Conservation (phyloP, 2,329 filamentous ascomycete genomes). For the Remersonia thermophila region DNA sequence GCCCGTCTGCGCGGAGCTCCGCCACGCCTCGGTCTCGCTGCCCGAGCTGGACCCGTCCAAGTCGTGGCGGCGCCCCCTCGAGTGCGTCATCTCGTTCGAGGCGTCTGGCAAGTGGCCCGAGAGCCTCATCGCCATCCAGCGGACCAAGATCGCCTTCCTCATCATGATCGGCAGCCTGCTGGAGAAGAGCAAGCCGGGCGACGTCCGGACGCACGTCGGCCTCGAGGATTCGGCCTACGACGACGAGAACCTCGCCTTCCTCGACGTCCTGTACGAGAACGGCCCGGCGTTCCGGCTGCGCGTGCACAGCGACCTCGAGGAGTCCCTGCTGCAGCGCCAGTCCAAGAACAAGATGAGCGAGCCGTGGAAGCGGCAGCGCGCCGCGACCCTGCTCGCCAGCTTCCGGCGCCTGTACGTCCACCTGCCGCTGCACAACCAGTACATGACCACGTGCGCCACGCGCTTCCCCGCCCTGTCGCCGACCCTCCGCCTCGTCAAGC, state of each 20-base stretch:
- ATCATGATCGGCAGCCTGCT: constrained; percentile 64
- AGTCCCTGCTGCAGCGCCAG: constrained; percentile 64
- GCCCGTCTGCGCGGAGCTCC: constrained; percentile 57
- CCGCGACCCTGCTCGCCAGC: constrained; percentile 54
- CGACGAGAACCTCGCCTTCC: constrained; percentile 64
- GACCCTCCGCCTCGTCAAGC: constrained; percentile 73
- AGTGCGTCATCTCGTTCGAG: constrained; percentile 83
- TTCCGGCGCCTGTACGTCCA: constrained; percentile 63
- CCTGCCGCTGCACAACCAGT: constrained; percentile 68
- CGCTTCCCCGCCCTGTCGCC: constrained; percentile 68
- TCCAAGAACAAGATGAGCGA: constrained; percentile 61
- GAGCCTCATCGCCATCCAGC: constrained; percentile 78
- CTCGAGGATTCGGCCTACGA: constrained; percentile 62
- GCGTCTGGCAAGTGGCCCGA: constrained; percentile 90
- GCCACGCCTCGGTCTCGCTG: constrained; percentile 54
- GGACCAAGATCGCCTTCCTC: constrained; percentile 84
- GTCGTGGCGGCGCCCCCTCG: constrained; percentile 44
- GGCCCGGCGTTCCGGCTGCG: constrained; percentile 71
- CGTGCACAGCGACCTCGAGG: constrained; percentile 81
- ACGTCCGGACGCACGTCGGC: constrained; percentile 58
- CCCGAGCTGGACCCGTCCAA: constrained; percentile 37
- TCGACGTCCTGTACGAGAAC: constrained; percentile 66
- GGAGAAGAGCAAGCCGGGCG: constrained; percentile 40
- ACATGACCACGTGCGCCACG: constrained; percentile 67
- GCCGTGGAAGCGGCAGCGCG: constrained; percentile 52